Evolutionary conservation across 106 monocot species (phyloP).

Genomic region (Xerophyta viscosa): DNA sequence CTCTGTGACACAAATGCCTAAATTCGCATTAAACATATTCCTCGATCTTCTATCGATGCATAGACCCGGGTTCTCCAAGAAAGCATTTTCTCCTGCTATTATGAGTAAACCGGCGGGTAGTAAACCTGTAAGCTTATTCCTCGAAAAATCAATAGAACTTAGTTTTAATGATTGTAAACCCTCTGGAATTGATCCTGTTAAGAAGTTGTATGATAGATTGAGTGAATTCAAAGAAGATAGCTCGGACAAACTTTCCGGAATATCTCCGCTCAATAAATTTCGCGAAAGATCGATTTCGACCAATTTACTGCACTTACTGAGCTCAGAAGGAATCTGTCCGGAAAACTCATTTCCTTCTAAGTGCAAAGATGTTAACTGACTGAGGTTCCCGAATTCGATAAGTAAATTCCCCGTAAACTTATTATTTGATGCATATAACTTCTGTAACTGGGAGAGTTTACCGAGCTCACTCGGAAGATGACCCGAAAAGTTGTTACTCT

Average conservation of each 20-base stretch:
- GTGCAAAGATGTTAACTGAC: slow-evolving; percentile 46
- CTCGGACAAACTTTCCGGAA: slow-evolving; percentile 40
- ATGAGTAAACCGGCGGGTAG: slow-evolving; percentile 51
- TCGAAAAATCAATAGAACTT: slow-evolving; percentile 50
- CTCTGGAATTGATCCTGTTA: slow-evolving; percentile 46
- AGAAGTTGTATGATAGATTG: slow-evolving; percentile 50
- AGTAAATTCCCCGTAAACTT: slow-evolving; percentile 57
- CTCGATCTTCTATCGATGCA: slow-evolving; percentile 24
- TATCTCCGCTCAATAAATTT: slow-evolving; percentile 53
- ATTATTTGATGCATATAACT: slow-evolving; percentile 52
- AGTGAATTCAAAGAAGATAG: slow-evolving; percentile 66
- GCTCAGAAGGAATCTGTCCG: slow-evolving; percentile 45
- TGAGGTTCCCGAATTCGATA: slow-evolving; percentile 36
- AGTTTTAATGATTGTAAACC: slow-evolving; percentile 55
- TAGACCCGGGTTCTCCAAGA: slow-evolving; percentile 37
- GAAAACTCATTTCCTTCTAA: slow-evolving; percentile 48
- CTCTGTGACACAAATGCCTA: slow-evolving; percentile 21
- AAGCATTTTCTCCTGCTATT: slow-evolving; percentile 49
- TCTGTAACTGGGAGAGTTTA: slow-evolving; percentile 37
- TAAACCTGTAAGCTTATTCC: slow-evolving; percentile 38
- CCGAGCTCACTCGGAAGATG: slow-evolving; percentile 50
- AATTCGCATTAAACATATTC: slow-evolving; percentile 2
- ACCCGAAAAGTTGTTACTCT: slow-evolving; percentile 63
- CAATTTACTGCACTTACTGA: slow-evolving; percentile 44
- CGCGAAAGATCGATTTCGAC: slow-evolving; percentile 48